phyloP scores from a whole-genome alignment of 2,329 filamentous ascomycete genomes.

The Trichoderma sp. region DNA sequence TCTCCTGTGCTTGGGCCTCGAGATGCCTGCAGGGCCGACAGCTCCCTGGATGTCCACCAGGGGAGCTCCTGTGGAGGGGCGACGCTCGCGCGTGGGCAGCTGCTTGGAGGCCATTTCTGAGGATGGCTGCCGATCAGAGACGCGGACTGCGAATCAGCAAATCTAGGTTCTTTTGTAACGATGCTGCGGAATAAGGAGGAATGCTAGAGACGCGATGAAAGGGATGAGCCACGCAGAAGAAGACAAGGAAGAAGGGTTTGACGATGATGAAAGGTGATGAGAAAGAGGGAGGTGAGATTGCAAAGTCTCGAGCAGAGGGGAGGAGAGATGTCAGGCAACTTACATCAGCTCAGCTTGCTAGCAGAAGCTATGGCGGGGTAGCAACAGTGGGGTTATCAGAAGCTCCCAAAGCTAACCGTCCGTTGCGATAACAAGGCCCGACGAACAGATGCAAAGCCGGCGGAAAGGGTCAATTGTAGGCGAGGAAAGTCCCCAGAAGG shows the following conservation, averaged over 20 bases:
- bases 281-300: not conserved
- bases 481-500: not conserved
- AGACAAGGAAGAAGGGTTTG: not conserved
- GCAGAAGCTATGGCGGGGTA: slow-evolving; percentile 26
- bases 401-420: slow-evolving; percentile 6
- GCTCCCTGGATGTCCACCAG: slow-evolving; percentile 84
- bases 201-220: not conserved
- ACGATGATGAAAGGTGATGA: not conserved
- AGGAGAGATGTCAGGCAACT: not conserved
- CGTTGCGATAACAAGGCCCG: not conserved
- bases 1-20: slow-evolving; percentile 91
- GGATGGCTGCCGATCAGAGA: not conserved
- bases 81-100: slow-evolving; percentile 68
- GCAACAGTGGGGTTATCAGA: slow-evolving; percentile 22
- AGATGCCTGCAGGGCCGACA: slow-evolving; percentile 81
- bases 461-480: slow-evolving; percentile 9
- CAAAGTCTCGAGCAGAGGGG: not conserved
- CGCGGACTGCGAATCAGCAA: not conserved
- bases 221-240: not conserved
- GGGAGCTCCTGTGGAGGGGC: slow-evolving; percentile 77
- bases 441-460: not conserved
- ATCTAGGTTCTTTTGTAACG: not conserved
- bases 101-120: slow-evolving; percentile 39
- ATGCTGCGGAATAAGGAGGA: not conserved
- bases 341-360: slow-evolving; percentile 21